phyloP scores from a whole-genome alignment of 2,329 filamentous ascomycete species.

The Trichoderma endophyticum region DNA sequence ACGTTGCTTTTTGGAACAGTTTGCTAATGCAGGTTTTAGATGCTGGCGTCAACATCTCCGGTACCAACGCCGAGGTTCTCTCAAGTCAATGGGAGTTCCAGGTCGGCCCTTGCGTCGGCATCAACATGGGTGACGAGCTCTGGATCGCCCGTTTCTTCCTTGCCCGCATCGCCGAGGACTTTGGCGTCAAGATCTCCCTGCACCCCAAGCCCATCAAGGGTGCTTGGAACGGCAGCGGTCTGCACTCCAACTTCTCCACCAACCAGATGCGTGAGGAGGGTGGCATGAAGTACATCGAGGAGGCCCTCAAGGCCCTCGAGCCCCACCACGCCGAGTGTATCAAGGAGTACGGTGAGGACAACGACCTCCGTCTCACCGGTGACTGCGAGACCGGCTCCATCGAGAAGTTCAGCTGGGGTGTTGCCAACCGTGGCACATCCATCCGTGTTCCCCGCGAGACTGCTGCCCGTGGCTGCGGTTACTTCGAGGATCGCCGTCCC shows the following conservation, averaged over 20 bases:
- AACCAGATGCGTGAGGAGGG: slow-evolving; percentile 84
- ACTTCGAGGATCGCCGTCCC: slow-evolving; percentile 83
- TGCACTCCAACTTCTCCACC: slow-evolving; percentile 92
- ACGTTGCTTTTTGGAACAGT: background rate
- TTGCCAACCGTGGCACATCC: slow-evolving; percentile 92
- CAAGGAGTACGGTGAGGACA: slow-evolving; percentile 92
- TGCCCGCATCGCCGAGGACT: slow-evolving; percentile 89
- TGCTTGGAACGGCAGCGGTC: slow-evolving; percentile 90
- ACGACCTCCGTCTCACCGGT: slow-evolving; percentile 90
- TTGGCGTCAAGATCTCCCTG: slow-evolving; percentile 92
- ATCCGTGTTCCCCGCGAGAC: slow-evolving; percentile 87
- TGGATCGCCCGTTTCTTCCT: slow-evolving; percentile 85
- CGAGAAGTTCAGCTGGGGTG: slow-evolving; percentile 88
- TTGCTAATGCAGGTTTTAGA: slow-evolving; percentile 35
- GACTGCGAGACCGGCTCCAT: slow-evolving; percentile 91
- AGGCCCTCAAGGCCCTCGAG: slow-evolving; percentile 78
- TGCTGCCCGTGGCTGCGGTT: slow-evolving; percentile 85
- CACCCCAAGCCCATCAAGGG: slow-evolving; percentile 93
- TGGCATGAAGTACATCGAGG: slow-evolving; percentile 94
- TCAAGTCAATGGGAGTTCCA: slow-evolving; percentile 98
- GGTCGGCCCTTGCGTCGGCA: slow-evolving; percentile 84
- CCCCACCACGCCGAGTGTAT: slow-evolving; percentile 79
- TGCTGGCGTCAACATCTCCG: slow-evolving; percentile 87
- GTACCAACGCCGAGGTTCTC: slow-evolving; percentile 99
- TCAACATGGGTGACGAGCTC: slow-evolving; percentile 91